Evolutionary conservation across 1,284 basidiomycete species (phyloP).

Genomic region (Pseudozyma tsukubaensis): DNA sequence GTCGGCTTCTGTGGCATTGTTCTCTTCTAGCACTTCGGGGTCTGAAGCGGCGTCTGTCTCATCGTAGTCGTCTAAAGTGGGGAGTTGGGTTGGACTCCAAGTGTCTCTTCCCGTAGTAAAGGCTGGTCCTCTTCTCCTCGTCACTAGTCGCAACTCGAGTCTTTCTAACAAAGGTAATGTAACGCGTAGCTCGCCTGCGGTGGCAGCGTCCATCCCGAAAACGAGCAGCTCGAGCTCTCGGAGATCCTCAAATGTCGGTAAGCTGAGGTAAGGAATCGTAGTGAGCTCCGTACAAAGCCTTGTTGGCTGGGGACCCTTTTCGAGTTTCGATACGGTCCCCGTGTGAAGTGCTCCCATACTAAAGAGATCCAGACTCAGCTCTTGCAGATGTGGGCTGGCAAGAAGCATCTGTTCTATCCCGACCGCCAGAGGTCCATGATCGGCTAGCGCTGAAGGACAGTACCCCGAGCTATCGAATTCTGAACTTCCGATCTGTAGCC

Average conservation of each 20-base stretch:
- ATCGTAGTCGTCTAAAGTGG: constrained; percentile 21
- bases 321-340: constrained; percentile 31
- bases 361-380: constrained; percentile 58
- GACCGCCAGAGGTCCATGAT: constrained; percentile 34
- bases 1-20: constrained; percentile 16
- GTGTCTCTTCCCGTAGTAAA: constrained; percentile 28
- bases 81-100: constrained; percentile 31
- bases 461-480: constrained; percentile 55
- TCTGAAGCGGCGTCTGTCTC: neutral
- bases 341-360: constrained; percentile 49
- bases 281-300: constrained; percentile 53
- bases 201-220: constrained; percentile 50
- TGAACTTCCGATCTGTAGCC: constrained; percentile 42
- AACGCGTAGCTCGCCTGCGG: constrained; percentile 40
- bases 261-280: constrained; percentile 48
- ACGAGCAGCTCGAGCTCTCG: constrained; percentile 50
- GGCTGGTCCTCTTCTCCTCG: constrained; percentile 25
- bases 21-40: constrained; percentile 2
- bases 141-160: constrained; percentile 50
- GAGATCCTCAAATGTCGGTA: constrained; percentile 54
- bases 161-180: constrained; percentile 40
- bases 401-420: constrained; percentile 61
- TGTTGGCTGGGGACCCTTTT: constrained; percentile 45
- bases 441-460: constrained; percentile 49
- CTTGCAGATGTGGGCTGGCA: constrained; percentile 37